These are phyloP conservation scores for Sphaerostilbella broomeana DNA, from an alignment of 2,329 filamentous ascomycete genomes.

Conservation along the genomic window DNA sequence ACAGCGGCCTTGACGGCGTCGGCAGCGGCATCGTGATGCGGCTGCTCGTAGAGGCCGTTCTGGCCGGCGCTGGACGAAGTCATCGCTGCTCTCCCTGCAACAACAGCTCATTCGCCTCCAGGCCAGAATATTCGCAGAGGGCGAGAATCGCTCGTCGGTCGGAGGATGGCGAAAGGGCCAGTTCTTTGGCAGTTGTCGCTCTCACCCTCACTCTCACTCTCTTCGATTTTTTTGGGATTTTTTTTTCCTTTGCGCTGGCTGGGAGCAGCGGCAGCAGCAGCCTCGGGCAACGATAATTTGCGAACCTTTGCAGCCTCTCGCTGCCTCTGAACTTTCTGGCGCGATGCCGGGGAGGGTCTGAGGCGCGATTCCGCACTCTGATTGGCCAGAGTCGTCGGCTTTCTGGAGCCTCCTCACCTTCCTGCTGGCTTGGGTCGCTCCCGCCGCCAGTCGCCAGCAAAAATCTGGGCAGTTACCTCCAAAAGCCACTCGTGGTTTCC, in stretches of 20 bases:
- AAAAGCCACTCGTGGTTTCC: conserved; percentile 6
- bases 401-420: conserved; percentile 9
- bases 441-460: conserved; percentile 9
- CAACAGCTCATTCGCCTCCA: conserved; percentile 53
- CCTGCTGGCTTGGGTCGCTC: conserved; percentile 10
- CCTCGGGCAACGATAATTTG: conserved; percentile 16
- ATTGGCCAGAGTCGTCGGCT: conserved; percentile 17
- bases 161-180: neutral
- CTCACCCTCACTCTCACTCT: neutral
- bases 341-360: conserved; percentile 15
- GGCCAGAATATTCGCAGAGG: neutral
- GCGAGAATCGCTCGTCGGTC: conserved; percentile 6
- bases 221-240: neutral
- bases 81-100: conserved; percentile 46
- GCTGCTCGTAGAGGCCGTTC: conserved; percentile 18
- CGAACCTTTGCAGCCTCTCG: conserved; percentile 13
- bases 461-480: conserved; percentile 2
- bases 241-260: neutral
- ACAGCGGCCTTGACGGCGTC: conserved; percentile 3
- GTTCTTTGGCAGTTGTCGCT: conserved; percentile 1
- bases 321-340: conserved; percentile 11
- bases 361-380: conserved; percentile 16
- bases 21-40: conserved; percentile 10
- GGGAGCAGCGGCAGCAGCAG: conserved; percentile 10
- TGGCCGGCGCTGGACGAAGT: conserved; percentile 50